phyloP scores from a whole-genome alignment of 1,139 yeast species.

The Kodamaea suecica region DNA sequence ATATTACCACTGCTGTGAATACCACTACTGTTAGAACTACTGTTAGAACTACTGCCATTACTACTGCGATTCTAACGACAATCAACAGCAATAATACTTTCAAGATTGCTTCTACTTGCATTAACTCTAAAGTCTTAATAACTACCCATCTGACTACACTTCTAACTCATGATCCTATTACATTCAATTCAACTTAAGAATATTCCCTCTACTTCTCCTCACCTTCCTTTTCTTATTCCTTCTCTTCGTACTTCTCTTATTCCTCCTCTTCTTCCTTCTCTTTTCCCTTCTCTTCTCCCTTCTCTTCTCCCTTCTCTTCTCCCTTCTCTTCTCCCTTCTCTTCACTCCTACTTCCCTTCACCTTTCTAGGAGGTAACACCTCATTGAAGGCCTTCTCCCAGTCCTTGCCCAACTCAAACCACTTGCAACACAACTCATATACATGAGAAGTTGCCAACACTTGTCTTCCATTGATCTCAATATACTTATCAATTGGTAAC shows the following conservation, averaged over 20 bases:
- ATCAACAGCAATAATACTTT: too few relatives aligned
- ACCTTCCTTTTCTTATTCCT: too few relatives aligned
- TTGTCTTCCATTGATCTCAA: conserved; percentile 77
- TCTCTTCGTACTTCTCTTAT: neutral
- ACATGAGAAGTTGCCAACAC: conserved; percentile 95
- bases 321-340: conserved; percentile 10
- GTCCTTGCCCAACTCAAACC: conserved; percentile 65
- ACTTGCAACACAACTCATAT: conserved; percentile 76
- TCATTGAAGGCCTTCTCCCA: conserved; percentile 87
- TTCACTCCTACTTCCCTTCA: conserved; percentile 22
- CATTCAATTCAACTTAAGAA: too few relatives aligned
- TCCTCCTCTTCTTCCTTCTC: conserved; percentile 1
- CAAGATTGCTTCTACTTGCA: too few relatives aligned
- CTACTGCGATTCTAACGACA: too few relatives aligned
- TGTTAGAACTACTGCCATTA: too few relatives aligned
- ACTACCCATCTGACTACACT: too few relatives aligned
- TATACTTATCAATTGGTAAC: conserved; percentile 84
- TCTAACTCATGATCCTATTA: too few relatives aligned
- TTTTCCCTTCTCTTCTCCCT: conserved; percentile 2
- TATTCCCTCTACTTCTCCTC: too few relatives aligned
- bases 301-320: conserved; percentile 8
- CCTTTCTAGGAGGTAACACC: conserved; percentile 79
- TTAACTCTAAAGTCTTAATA: too few relatives aligned
- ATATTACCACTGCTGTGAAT: too few relatives aligned
- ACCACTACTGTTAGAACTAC: too few relatives aligned